Evolutionary conservation across 208 protist species (phyloP).

Genomic region (Trypanosoma platydactyli): DNA sequence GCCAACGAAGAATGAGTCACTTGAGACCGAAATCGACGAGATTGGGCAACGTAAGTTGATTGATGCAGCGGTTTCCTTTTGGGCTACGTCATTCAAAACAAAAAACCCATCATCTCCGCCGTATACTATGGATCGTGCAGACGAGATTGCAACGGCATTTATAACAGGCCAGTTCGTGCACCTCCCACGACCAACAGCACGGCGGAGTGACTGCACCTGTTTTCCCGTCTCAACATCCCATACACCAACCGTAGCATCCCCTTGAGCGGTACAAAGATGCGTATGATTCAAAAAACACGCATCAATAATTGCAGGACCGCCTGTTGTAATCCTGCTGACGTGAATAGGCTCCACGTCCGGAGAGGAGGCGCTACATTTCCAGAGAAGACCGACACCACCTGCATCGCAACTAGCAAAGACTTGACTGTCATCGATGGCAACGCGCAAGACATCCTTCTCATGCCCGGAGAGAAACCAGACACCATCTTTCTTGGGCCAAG

Average conservation of each 20-base stretch:
- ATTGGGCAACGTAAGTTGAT: conserved; percentile 55
- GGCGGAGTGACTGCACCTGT: conserved; percentile 32
- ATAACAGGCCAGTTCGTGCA: conserved; percentile 65
- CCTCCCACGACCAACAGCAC: conserved; percentile 35
- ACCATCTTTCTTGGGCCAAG: conserved; percentile 2
- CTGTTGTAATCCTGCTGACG: conserved; percentile 55
- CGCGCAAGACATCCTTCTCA: conserved; percentile 53
- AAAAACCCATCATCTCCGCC: conserved; percentile 86
- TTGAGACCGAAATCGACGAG: conserved; percentile 37
- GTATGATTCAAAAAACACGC: conserved; percentile 39
- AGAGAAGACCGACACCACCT: conserved; percentile 59
- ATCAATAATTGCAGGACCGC: conserved; percentile 62
- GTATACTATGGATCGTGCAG: conserved; percentile 30
- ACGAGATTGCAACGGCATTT: conserved; percentile 49
- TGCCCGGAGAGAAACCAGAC: conserved; percentile 68
- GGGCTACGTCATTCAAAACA: conserved; percentile 31
- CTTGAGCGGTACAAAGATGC: conserved; percentile 62
- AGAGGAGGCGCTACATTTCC: conserved; percentile 25
- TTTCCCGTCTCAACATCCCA: conserved; percentile 68
- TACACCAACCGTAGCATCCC: conserved; percentile 55
- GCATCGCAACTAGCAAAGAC: conserved; percentile 68
- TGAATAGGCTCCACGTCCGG: conserved; percentile 17
- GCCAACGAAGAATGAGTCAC: conserved; percentile 63
- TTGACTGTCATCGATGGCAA: conserved; percentile 22
- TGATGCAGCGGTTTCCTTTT: conserved; percentile 21